phyloP scores from a whole-genome alignment of 495 filamentous ascomycete genomes.

The Penicillium egyptiacum region DNA sequence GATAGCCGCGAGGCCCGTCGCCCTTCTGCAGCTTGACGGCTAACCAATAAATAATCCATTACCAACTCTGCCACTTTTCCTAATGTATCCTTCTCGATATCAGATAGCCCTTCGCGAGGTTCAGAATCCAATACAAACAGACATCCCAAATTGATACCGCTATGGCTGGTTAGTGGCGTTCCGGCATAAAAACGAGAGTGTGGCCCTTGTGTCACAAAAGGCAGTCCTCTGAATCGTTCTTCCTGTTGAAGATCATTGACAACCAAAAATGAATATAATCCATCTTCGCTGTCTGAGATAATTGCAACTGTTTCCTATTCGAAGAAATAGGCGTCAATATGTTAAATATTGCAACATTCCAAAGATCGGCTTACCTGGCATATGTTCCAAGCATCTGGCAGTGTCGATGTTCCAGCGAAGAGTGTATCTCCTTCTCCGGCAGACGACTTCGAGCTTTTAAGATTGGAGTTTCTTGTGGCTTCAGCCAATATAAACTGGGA shows the following conservation, averaged over 20 bases:
- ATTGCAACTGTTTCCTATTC: constrained; percentile 10
- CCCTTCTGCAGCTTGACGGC: constrained; percentile 46
- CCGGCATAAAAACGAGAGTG: constrained; percentile 38
- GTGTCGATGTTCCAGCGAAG: constrained; percentile 43
- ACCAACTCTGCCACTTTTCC: constrained; percentile 48
- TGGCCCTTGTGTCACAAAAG: constrained; percentile 31
- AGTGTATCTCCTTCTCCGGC: constrained; percentile 39
- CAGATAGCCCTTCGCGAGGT: constrained; percentile 23
- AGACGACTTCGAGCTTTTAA: constrained; percentile 29
- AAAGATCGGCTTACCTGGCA: constrained; percentile 16
- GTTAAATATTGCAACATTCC: constrained; percentile 16
- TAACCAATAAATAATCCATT: constrained; percentile 56
- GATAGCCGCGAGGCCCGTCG: constrained; percentile 52
- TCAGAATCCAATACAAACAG: constrained; percentile 57
- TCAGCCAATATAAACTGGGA: constrained; percentile 53
- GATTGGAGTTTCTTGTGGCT: constrained; percentile 43
- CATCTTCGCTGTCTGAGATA: background rate
- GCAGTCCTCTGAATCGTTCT: constrained; percentile 27
- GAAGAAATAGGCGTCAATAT: background rate
- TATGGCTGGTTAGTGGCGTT: constrained; percentile 53
- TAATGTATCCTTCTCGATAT: constrained; percentile 26
- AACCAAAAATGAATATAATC: constrained; percentile 27
- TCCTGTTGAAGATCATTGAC: constrained; percentile 31
- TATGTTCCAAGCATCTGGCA: constrained; percentile 30
- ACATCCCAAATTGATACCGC: constrained; percentile 63